Base-by-base conservation (phyloP, 2,329 filamentous ascomycete genomes). In the Sporothrix curviconia region DNA sequence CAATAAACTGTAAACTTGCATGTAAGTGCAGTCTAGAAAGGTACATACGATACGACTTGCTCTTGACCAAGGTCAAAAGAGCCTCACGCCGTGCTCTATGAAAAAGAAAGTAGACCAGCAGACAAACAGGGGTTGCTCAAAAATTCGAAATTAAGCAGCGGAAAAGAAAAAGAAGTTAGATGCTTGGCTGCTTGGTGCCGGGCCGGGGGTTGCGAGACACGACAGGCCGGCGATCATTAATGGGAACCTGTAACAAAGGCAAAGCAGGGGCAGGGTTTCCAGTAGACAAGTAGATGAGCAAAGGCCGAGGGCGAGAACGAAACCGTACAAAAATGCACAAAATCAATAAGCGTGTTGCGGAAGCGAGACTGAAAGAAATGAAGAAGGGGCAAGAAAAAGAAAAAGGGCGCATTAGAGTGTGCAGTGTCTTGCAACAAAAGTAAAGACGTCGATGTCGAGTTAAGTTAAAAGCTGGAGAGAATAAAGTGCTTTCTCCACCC, bases 141-240 rank as follows among this genome's bases (percentile, higher is more conserved):
- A n/a, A n/a, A n/a, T n/a, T n/a, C n/a, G n/a, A n/a, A 15, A 25
- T 14, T 25, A 28, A 36, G 15, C 7, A 43, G 19, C 12, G 19
- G 3, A 50, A 39, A 28, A 30, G 34, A 17, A 17, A 17, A 32
- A 24, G 5, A 9, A n/a, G 12, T n/a, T 2, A 36, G 25, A 25
- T 25, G 49, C 34, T 51, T 51, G 34, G 22, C 15, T 30, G n/a
- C 4, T 19, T 32, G 11, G 15, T 51, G 49, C 49, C 49, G 49
- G 34, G 34, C 49, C 34, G 49, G 24, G 34, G 37, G 28, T 36
- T 49, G 44, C 25, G 54, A 56, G 43, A 56, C 54, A 50, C 34
- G 25, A 50, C 34, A 12, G n/a, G 34, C 9, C 17, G 54, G 37
- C 44, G 54, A 56, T 50, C 44, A 56, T 56, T 56, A 24, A 56